These are phyloP conservation scores for Chaetomium tenue DNA, from an alignment of 495 filamentous ascomycete species.

Conservation along the genomic window DNA sequence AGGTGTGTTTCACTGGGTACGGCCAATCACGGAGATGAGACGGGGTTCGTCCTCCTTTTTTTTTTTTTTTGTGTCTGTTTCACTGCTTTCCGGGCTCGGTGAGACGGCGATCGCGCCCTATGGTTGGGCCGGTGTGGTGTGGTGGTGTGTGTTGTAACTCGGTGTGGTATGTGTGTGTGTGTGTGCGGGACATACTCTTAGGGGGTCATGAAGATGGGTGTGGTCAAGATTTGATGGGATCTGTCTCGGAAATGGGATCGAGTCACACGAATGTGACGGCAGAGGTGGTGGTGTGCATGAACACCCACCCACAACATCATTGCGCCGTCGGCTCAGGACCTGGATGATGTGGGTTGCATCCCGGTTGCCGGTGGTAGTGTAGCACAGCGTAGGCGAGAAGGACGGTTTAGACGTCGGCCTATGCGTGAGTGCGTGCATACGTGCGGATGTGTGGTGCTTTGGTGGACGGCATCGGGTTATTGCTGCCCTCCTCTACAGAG, in stretches of 20 bases:
- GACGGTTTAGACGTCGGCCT: neutral
- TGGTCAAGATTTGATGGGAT: neutral
- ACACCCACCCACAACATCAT: neutral
- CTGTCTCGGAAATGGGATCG: slow-evolving; percentile 2
- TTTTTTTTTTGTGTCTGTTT: too few species aligned
- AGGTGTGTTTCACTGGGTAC: too few species aligned
- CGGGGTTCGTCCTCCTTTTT: neutral
- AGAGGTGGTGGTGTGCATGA: neutral
- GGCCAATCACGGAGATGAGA: neutral
- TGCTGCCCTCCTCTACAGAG: too few species aligned
- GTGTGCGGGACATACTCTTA: neutral
- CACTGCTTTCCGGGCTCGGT: neutral
- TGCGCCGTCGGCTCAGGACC: neutral
- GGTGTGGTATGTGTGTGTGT: neutral
- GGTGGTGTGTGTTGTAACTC: neutral
- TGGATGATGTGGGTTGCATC: neutral
- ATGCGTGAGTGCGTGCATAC: neutral
- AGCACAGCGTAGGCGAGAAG: neutral
- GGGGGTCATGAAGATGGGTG: neutral
- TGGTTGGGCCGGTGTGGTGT: neutral
- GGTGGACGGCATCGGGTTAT: neutral
- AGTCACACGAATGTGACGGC: neutral
- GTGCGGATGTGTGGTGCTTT: neutral
- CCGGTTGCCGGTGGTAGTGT: neutral
- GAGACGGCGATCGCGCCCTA: neutral